Conservation (phyloP, 139 green algal species). For the Chlamydomonas applanata region DNA sequence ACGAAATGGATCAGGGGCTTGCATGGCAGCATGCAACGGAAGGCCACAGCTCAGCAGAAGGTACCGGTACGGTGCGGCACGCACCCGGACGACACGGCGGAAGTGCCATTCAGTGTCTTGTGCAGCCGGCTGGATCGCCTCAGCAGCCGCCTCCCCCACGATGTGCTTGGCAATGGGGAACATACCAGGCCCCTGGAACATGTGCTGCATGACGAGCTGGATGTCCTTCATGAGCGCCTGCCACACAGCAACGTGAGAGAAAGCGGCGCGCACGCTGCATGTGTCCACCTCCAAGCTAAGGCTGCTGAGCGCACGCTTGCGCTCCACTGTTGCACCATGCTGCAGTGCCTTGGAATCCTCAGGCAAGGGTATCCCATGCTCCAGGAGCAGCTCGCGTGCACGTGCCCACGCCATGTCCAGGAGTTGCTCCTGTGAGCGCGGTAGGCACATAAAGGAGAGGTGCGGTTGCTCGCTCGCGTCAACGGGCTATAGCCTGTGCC, state of each 20-base stretch:
- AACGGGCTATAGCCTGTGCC: too few relatives aligned
- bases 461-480: too few relatives aligned
- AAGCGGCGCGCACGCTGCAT: constrained; percentile 55
- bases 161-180: constrained; percentile 9
- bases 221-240: constrained; percentile 40
- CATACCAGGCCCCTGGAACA: constrained; percentile 19
- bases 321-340: constrained; percentile 3
- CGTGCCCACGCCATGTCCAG: constrained; percentile 29
- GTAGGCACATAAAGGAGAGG: too few relatives aligned
- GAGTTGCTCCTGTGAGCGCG: constrained; percentile 47
- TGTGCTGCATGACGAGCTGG: constrained; percentile 24
- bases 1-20: too few relatives aligned
- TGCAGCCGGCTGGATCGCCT: background rate
- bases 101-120: background rate
- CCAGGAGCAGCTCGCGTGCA: constrained; percentile 27
- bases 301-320: constrained; percentile 20
- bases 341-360: background rate
- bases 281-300: constrained; percentile 47
- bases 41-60: too few relatives aligned
- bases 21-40: too few relatives aligned
- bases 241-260: constrained; percentile 70
- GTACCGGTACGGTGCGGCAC: too few relatives aligned
- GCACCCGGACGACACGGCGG: background rate
- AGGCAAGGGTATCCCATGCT: constrained; percentile 26
- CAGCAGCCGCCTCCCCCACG: background rate